Base-by-base conservation (phyloP, 805 yeast genomes). In the Jamesozyma jinghongensis region DNA sequence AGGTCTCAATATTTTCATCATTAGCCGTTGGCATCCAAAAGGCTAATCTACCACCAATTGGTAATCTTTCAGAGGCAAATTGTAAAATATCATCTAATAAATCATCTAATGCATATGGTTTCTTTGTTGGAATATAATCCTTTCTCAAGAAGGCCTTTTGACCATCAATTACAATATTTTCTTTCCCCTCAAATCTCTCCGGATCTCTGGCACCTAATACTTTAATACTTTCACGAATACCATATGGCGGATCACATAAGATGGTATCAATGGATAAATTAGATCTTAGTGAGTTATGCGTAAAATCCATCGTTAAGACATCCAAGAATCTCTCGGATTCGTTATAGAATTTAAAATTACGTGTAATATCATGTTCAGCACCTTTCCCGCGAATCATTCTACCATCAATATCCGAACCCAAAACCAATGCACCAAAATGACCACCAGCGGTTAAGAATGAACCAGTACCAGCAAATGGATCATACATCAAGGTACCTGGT, bases 11-110 rank as follows among this genome's bases (percentile, higher is more conserved):
- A 47, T 74, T 77, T 49, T 84, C 94, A 53, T 85, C 94, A 57
- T 88, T 87, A 1, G 96, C 94, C 1, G 94, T 82, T 0, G 98
- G 98, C 92, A 88, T 85, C 98, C 98, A 92, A 61, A 87, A 88
- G 20, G 92, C 85, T 28, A 92, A 68, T 47, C 97, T 68, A 1
- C 97, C 95, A 6, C 75, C 75, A 2, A 77, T 63, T 0, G 83
- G 84, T 40, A 92, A 68, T 51, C 88, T 73, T 12, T 71, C 67
- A 3, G 87, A 76, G 0, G 95, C 73, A 67, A 82, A 92, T 17
- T 69, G 61, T 32, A 92, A 66, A 29, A 92, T 66, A 56, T 90
- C 97, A 50, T 81, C 85, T 31, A 92, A 65, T 48, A 92, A 66
- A 34, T 76, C 67, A 48, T 84, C 85, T 49, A 92, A 69, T 42